Evolutionary conservation across 2,329 filamentous ascomycete genomes (phyloP), one percentile per base, ranked within the genome.

Genomic region (Fusarium virguliforme): DNA sequence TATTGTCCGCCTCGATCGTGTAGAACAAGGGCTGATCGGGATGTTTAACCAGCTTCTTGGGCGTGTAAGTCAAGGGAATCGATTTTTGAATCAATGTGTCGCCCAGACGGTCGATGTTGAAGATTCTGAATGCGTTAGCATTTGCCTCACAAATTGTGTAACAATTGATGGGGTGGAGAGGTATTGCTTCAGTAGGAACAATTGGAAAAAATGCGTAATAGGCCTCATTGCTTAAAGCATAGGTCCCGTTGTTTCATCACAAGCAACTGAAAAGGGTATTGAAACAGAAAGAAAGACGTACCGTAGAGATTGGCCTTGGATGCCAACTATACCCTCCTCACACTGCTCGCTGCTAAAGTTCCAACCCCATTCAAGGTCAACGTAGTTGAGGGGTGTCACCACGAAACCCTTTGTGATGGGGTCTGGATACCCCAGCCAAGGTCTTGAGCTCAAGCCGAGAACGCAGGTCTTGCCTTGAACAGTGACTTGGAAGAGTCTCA

Each of bases 331-430:
- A 62, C 95, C 95, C 82, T 98, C 93, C 46, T 92, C 90, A 76
- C 95, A 97, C 80, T 97, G 93, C 79, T 97, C 94, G 78, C 95
- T 97, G 80, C 93, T 95, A 79, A 99, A 98, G 76, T 96, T 97
- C 92, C 95, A 97, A 4, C 93, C 95, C 86, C 94, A 98, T 80
- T 97, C 94, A 30, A 99, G 88, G 41, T 92, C 91, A 59, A 92
- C 90, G 76, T 97, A 98, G 79, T 93, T 94, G 32, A 99, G 83
- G 1, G 97, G 96, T 1, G 95, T 98, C 73, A 98, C 91, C 82
- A 97, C 94, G 77, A 98, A 97, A 38, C 91, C 91, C 77, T 93
- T 94, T 3, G 92, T 95, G 65, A 95, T 91, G 2, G 93, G 90
- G 76, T 98, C 94, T 0, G 94, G 92, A 79, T 98, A 98, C 46